phyloP scores from a whole-genome alignment of 495 filamentous ascomycete genomes.

The Aspergillus ellipticus region DNA sequence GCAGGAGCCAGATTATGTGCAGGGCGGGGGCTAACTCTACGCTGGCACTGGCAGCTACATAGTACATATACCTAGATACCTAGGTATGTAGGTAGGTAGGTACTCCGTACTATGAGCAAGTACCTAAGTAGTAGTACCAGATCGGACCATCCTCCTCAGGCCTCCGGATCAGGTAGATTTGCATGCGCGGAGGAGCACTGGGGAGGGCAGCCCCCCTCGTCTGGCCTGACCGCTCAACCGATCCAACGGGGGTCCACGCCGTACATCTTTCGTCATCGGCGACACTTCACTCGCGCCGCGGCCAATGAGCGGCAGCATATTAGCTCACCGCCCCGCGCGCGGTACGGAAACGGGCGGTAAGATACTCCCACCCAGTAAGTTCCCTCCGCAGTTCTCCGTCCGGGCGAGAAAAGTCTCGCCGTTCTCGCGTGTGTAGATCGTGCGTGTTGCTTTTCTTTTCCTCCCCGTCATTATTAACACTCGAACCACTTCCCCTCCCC shows the following conservation, averaged over 20 bases:
- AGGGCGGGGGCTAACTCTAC: neutral
- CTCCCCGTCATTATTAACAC: slow-evolving; percentile 5
- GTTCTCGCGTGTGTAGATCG: slow-evolving; percentile 1
- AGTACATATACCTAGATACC: too few relatives aligned
- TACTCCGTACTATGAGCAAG: too few relatives aligned
- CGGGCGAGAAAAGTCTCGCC: slow-evolving; percentile 5
- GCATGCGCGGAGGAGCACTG: neutral
- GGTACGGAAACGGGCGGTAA: neutral
- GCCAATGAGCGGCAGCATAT: neutral
- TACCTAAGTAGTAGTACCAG: too few relatives aligned
- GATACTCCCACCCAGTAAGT: neutral
- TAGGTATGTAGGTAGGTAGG: too few relatives aligned
- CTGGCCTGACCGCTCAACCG: neutral
- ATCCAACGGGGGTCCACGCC: neutral
- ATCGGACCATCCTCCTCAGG: too few relatives aligned
- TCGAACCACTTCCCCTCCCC: too few relatives aligned
- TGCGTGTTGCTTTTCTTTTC: slow-evolving; percentile 7
- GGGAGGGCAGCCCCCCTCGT: neutral
- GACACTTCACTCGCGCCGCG: neutral
- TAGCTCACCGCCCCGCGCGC: neutral
- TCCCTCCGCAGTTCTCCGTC: slow-evolving; percentile 6
- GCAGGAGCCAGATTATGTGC: neutral
- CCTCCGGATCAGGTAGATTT: neutral
- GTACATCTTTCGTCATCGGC: slow-evolving; percentile 3
- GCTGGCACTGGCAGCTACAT: neutral